These are phyloP conservation scores for Trypanosoma platydactyli DNA, from an alignment of 208 protist genomes.

Conservation along the genomic window DNA sequence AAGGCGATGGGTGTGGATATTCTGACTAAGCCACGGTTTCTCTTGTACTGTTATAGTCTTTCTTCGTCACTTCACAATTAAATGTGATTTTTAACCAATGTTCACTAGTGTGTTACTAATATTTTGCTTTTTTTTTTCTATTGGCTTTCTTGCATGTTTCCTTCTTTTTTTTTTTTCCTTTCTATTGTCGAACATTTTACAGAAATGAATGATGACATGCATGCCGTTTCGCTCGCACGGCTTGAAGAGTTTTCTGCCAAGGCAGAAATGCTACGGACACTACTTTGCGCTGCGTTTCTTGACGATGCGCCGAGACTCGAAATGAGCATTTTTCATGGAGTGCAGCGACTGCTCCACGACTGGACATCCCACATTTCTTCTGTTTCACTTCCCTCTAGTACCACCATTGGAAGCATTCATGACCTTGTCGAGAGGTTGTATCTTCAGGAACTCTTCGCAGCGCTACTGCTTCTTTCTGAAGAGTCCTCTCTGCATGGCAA, in stretches of 20 bases:
- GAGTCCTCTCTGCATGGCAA: slow-evolving; percentile 6
- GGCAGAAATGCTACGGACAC: slow-evolving; percentile 39
- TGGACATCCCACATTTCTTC: slow-evolving; percentile 7
- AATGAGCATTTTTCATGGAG: slow-evolving; percentile 37
- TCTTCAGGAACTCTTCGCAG: slow-evolving; percentile 58
- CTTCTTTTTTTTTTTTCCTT: slow-evolving; percentile 1
- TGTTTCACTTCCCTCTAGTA: neutral
- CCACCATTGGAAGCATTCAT: neutral
- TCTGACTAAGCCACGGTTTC: too few species aligned
- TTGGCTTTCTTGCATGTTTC: neutral
- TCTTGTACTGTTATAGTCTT: too few species aligned
- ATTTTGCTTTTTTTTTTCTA: neutral
- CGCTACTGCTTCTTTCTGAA: slow-evolving; percentile 44
- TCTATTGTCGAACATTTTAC: neutral
- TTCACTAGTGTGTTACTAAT: neutral
- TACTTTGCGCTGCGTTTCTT: slow-evolving; percentile 46
- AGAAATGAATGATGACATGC: neutral
- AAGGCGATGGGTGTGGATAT: neutral
- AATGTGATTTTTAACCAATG: too few species aligned
- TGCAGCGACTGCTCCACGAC: slow-evolving; percentile 29
- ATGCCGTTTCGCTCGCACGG: slow-evolving; percentile 23
- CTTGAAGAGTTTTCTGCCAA: slow-evolving; percentile 36
- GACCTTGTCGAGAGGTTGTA: slow-evolving; percentile 35
- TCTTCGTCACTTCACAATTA: too few species aligned
- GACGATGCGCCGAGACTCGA: slow-evolving; percentile 54